phyloP scores from a whole-genome alignment of 441 rosid species.

The Gossypium gossypioides region DNA sequence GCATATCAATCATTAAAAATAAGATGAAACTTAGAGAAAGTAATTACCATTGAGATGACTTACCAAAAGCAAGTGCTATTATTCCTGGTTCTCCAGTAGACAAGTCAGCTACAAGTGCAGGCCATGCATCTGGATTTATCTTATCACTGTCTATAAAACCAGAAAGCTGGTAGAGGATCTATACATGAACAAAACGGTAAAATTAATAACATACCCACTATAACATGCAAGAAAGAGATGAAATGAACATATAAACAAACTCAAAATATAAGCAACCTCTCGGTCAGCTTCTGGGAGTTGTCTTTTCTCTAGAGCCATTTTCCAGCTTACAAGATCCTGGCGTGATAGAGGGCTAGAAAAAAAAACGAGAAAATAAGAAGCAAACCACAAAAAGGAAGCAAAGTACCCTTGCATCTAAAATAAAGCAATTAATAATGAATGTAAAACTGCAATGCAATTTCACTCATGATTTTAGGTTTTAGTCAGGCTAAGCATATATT shows the following conservation, averaged over 20 bases:
- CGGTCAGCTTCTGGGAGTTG: conserved; percentile 76
- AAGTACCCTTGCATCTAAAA: neutral
- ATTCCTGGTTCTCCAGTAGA: conserved; percentile 81
- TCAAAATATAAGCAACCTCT: conserved; percentile 40
- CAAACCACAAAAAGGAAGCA: neutral
- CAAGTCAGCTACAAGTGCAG: conserved; percentile 80
- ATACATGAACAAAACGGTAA: conserved; percentile 14
- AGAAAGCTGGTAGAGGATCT: conserved; percentile 60
- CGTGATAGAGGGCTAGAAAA: conserved; percentile 63
- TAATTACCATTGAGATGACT: conserved; percentile 22
- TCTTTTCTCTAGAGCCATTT: conserved; percentile 77
- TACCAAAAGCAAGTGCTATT: conserved; percentile 80
- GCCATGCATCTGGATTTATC: conserved; percentile 84
- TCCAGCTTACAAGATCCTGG: conserved; percentile 94
- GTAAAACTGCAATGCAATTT: conserved; percentile 1
- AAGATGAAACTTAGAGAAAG: conserved; percentile 5
- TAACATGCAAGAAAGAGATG: neutral
- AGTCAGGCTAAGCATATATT: neutral
- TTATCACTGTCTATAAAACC: conserved; percentile 78
- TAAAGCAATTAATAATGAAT: neutral
- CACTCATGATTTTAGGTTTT: neutral
- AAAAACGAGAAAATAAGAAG: conserved; percentile 8
- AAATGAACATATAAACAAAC: conserved; percentile 2
- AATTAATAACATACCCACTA: conserved; percentile 5
- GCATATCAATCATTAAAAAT: conserved; percentile 15